phyloP scores from a whole-genome alignment of 208 protist species.

The Leishmania mexicana region DNA sequence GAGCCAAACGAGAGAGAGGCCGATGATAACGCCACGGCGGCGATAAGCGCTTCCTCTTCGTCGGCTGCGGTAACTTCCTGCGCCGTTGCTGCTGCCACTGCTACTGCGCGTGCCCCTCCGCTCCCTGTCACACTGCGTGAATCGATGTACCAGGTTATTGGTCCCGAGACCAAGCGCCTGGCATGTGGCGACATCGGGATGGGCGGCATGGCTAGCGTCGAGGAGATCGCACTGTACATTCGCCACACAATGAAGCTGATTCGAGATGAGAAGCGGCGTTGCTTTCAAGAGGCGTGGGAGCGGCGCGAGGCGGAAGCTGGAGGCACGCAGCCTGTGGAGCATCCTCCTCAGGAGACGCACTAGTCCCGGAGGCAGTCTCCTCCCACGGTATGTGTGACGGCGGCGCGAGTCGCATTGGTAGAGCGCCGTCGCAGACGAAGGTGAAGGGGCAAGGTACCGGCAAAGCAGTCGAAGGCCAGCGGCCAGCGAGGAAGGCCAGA shows the following conservation, averaged over 20 bases:
- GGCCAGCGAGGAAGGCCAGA: background rate
- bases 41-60: background rate
- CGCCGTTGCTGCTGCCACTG: background rate
- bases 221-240: constrained; percentile 74
- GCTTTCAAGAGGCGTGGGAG: constrained; percentile 12
- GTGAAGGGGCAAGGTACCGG: background rate
- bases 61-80: background rate
- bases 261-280: constrained; percentile 39
- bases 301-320: background rate
- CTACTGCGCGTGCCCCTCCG: background rate
- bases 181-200: constrained; percentile 95
- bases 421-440: background rate
- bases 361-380: background rate
- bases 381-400: background rate
- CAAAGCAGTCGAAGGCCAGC: background rate
- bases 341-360: background rate
- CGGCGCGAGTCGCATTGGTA: background rate
- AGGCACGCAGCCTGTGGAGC: background rate
- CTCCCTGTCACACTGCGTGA: constrained; percentile 46
- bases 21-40: background rate
- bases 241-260: constrained; percentile 70
- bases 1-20: background rate
- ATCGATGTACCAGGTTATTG: constrained; percentile 85
- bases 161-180: constrained; percentile 91
- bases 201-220: constrained; percentile 92